These are phyloP conservation scores for Phaffia australis DNA, from an alignment of 768 basidiomycete genomes.

Conservation along the genomic window DNA sequence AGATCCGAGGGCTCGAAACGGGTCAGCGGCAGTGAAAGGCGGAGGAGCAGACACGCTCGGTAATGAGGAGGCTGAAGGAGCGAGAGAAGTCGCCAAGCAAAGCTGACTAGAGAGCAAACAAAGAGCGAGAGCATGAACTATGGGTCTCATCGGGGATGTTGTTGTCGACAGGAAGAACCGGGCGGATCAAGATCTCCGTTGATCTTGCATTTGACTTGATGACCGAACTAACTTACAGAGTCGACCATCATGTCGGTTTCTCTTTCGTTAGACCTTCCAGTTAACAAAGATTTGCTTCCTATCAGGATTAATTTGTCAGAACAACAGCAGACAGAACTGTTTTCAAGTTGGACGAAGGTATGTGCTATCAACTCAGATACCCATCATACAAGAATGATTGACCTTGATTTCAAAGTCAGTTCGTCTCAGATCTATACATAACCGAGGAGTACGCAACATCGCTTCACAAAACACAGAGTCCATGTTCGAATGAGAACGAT, in stretches of 20 bases:
- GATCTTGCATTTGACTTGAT: too few species aligned
- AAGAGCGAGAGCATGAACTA: too few species aligned
- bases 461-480: background rate
- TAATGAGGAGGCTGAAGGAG: too few species aligned
- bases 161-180: too few species aligned
- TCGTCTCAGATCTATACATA: background rate
- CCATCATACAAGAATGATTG: background rate
- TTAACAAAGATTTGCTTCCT: background rate
- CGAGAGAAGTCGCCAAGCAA: too few species aligned
- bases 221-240: too few species aligned
- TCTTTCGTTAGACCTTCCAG: too few species aligned
- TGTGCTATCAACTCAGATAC: background rate
- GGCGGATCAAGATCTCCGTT: too few species aligned
- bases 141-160: too few species aligned
- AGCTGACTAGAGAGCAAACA: too few species aligned
- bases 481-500: background rate
- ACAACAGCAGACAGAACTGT: background rate
- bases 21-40: background rate
- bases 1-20: constrained; percentile 12
- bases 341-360: background rate
- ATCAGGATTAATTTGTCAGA: constrained; percentile 1
- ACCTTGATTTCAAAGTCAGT: background rate
- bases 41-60: background rate
- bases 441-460: constrained; percentile 2
- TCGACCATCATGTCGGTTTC: too few species aligned